Evolutionary conservation across 139 green algal species (phyloP), one percentile per base, ranked within the genome.

Genomic region (Astrephomene gubernaculifera): DNA sequence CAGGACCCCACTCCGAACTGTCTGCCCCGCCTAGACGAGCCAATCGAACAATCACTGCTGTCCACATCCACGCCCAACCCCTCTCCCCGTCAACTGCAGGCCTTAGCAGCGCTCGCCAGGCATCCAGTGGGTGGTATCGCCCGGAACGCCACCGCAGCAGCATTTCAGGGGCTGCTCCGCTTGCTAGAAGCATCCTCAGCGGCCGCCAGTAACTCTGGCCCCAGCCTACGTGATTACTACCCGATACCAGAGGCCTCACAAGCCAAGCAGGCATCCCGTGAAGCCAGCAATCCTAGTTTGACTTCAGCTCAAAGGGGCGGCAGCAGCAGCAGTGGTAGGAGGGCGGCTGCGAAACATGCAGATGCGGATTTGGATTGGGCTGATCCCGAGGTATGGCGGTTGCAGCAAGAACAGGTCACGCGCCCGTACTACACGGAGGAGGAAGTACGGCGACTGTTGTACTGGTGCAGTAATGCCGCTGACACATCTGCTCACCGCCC

Each of bases 221-320:
- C 72, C 72, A 80, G 33, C 49, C 72, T 80, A 8, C 49, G 35
- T 6, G 39, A 45, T 1, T 80, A 68, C 49, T 54, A 80, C 72
- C 72, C 72, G 22, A n/a, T 80, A 1, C 7, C 72, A n/a, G n/a
- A n/a, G n/a, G n/a, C n/a, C n/a, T n/a, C n/a, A n/a, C n/a, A n/a
- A n/a, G n/a, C n/a, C n/a, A n/a, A n/a, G n/a, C n/a, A n/a, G n/a
- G n/a, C n/a, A n/a, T n/a, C n/a, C n/a, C n/a, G n/a, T n/a, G n/a
- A n/a, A n/a, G n/a, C n/a, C n/a, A n/a, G n/a, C n/a, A n/a, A n/a
- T n/a, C n/a, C n/a, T n/a, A n/a, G n/a, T n/a, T n/a, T n/a, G n/a
- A n/a, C n/a, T n/a, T n/a, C n/a, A n/a, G n/a, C n/a, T n/a, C n/a
- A n/a, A n/a, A n/a, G n/a, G n/a, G n/a, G n/a, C n/a, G n/a, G n/a